phyloP scores from a whole-genome alignment of 805 yeast species.

The Ogataea methanolica region DNA sequence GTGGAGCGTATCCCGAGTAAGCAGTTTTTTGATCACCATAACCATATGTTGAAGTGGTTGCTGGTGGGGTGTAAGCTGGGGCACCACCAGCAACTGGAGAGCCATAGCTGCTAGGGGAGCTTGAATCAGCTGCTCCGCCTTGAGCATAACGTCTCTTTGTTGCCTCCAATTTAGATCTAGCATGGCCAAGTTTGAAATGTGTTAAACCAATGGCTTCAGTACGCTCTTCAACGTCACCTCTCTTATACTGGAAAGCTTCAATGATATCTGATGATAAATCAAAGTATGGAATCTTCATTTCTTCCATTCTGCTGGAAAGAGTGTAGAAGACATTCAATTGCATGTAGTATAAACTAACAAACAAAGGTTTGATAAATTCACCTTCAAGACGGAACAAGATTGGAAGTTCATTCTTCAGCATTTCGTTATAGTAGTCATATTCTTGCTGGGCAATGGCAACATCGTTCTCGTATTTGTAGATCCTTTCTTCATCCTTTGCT shows the following conservation, averaged over 20 bases:
- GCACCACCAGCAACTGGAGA: slow-evolving; percentile 26
- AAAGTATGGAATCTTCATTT: slow-evolving; percentile 94
- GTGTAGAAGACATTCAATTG: slow-evolving; percentile 96
- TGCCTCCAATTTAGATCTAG: slow-evolving; percentile 77
- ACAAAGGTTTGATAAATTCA: slow-evolving; percentile 88
- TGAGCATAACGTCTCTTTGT: slow-evolving; percentile 70
- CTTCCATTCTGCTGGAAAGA: slow-evolving; percentile 85
- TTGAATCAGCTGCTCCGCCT: slow-evolving; percentile 34
- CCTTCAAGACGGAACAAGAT: slow-evolving; percentile 82
- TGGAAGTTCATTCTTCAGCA: slow-evolving; percentile 89
- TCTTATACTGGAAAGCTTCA: slow-evolving; percentile 71
- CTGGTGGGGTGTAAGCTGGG: slow-evolving; percentile 30
- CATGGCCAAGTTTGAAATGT: slow-evolving; percentile 85
- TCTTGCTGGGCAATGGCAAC: slow-evolving; percentile 91
- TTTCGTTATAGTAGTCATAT: slow-evolving; percentile 90
- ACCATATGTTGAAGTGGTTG: slow-evolving; percentile 17
- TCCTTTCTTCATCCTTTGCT: slow-evolving; percentile 84
- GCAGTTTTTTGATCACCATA: slow-evolving; percentile 23
- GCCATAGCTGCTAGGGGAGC: slow-evolving; percentile 23
- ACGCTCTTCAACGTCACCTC: slow-evolving; percentile 88
- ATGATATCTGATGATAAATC: slow-evolving; percentile 80
- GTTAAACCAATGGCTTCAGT: slow-evolving; percentile 88
- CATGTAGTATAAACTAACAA: slow-evolving; percentile 94
- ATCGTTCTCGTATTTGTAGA: slow-evolving; percentile 86
- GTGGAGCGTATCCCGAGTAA: slow-evolving; percentile 24